Conservation (phyloP, 768 basidiomycete species). For the Coprinellus micaceus region DNA sequence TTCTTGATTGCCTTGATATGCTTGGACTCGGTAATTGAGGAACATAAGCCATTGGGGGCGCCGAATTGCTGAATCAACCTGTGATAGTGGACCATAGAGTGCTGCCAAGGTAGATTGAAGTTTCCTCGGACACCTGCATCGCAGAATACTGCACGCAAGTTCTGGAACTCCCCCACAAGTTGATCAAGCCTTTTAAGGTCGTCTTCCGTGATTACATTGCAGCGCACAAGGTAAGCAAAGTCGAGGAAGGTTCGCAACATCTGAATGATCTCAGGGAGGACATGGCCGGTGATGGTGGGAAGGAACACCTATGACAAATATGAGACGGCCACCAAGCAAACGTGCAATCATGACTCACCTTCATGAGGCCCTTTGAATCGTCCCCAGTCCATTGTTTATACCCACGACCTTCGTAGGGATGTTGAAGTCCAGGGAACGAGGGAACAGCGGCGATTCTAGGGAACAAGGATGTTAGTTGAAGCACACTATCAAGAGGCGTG, state of each 20-base stretch:
- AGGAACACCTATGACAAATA: no score
- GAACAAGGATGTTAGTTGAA: not conserved
- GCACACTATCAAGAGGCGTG: not conserved
- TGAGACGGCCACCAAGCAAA: no score
- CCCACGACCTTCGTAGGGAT: constrained; percentile 23
- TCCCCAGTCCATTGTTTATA: constrained; percentile 36
- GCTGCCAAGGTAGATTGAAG: not conserved
- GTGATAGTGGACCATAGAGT: constrained; percentile 9
- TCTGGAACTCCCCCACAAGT: not conserved
- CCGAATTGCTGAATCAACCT: constrained; percentile 4
- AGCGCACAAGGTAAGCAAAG: no score
- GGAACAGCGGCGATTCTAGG: constrained; percentile 20
- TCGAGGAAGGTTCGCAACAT: no score
- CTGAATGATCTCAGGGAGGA: no score
- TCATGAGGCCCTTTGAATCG: constrained; percentile 36
- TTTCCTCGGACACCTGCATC: not conserved
- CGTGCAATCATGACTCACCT: no score
- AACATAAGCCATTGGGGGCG: constrained; percentile 15
- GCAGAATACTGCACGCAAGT: not conserved
- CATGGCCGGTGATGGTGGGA: no score
- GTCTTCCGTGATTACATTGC: no score
- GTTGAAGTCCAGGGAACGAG: constrained; percentile 17
- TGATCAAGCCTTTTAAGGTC: no score
- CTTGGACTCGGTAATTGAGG: constrained; percentile 19
- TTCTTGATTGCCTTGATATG: constrained; percentile 19